Evolutionary conservation across 179 eudicot species (phyloP).

Genomic region (Carnegiea gigantea): DNA sequence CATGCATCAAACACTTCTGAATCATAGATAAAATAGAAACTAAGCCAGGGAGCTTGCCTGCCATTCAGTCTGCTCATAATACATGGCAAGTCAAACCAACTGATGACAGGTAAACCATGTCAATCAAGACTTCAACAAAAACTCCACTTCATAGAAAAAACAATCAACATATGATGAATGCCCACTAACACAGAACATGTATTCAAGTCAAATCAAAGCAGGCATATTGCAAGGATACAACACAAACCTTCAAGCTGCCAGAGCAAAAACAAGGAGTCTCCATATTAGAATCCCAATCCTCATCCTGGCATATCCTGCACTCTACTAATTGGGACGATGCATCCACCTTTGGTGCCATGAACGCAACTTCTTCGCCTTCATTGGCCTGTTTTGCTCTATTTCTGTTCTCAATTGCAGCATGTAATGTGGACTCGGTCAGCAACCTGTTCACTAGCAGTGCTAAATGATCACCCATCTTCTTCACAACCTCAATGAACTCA

Average conservation of each 20-base stretch:
- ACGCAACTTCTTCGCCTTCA: slow-evolving; percentile 36
- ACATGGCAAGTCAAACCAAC: neutral
- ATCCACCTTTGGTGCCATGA: slow-evolving; percentile 29
- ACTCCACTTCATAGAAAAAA: neutral
- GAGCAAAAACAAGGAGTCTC: slow-evolving; percentile 96
- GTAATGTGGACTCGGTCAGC: slow-evolving; percentile 48
- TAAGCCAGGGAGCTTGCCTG: neutral
- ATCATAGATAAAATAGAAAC: neutral
- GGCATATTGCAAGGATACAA: neutral
- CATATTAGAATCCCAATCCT: slow-evolving; percentile 75
- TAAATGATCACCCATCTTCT: slow-evolving; percentile 53
- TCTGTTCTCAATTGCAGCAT: slow-evolving; percentile 41
- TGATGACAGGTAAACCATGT: neutral
- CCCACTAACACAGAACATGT: neutral
- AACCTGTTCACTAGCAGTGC: slow-evolving; percentile 40
- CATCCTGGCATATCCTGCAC: slow-evolving; percentile 97
- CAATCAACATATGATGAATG: neutral
- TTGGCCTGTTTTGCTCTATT: slow-evolving; percentile 31
- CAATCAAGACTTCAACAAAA: neutral
- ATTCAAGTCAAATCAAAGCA: neutral
- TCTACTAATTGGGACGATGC: slow-evolving; percentile 62
- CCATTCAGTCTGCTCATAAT: neutral
- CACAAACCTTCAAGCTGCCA: slow-evolving; percentile 89
- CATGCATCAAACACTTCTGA: neutral
- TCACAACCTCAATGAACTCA: slow-evolving; percentile 1